phyloP scores from a whole-genome alignment of 2,329 filamentous ascomycete species.

The Botrytis byssoidea region DNA sequence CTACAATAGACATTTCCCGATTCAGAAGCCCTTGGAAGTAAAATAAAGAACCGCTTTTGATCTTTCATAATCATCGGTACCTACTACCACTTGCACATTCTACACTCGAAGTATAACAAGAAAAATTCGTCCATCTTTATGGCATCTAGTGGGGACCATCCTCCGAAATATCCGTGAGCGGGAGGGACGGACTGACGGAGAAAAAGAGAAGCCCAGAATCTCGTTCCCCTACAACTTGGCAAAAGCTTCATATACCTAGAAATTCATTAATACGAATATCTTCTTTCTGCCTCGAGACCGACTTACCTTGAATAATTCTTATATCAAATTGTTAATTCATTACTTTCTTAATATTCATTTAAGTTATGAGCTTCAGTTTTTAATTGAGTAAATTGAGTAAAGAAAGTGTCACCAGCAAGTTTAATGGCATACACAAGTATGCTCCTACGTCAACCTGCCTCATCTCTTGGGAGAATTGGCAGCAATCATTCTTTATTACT shows the following conservation, averaged over 20 bases:
- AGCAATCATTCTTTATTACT: conserved; percentile 9
- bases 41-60: background rate
- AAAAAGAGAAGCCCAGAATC: background rate
- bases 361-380: conserved; percentile 4
- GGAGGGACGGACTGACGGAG: background rate
- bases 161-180: background rate
- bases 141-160: background rate
- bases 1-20: background rate
- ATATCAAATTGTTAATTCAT: background rate
- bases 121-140: background rate
- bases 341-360: background rate
- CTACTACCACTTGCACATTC: background rate
- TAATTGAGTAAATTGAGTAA: background rate
- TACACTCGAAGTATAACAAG: background rate
- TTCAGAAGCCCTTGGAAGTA: background rate
- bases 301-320: background rate
- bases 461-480: conserved; percentile 28
- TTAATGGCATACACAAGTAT: conserved; percentile 23
- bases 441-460: conserved; percentile 30
- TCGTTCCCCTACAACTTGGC: background rate
- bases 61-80: background rate
- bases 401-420: background rate
- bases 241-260: conserved; percentile 8
- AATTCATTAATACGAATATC: background rate
- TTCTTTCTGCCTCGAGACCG: background rate